Conservation (phyloP, 306 rosid genomes). For the Citrullus colocynthis region DNA sequence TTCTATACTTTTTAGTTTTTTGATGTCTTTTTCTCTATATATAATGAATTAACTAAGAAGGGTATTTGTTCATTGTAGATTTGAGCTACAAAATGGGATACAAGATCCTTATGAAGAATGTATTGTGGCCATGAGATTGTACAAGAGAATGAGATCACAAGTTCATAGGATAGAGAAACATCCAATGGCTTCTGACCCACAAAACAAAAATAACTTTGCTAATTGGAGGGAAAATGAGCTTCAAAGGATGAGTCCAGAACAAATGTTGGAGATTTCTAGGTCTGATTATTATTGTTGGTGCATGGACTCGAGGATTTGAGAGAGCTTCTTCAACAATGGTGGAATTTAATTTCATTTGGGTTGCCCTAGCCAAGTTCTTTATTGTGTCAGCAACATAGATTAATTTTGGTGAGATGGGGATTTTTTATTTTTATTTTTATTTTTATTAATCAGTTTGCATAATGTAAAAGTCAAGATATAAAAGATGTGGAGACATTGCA, state of each 20-base stretch:
- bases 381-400: no score
- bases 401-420: background rate
- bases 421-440: no score
- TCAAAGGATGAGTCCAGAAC: constrained; percentile 78
- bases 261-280: constrained; percentile 67
- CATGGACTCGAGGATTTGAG: constrained; percentile 36
- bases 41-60: background rate
- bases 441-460: no score
- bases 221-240: constrained; percentile 62
- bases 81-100: constrained; percentile 73
- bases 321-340: background rate
- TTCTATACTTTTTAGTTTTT: no score
- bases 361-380: no score
- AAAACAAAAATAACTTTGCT: constrained; percentile 63
- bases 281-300: constrained; percentile 97
- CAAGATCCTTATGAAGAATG: constrained; percentile 89
- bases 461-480: no score
- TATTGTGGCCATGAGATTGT: constrained; percentile 71
- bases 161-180: constrained; percentile 40
- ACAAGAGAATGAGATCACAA: constrained; percentile 69
- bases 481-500: no score
- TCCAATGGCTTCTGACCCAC: constrained; percentile 62
- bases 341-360: background rate
- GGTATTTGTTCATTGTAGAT: constrained; percentile 26
- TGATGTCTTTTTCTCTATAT: no score